Conservation (phyloP, 1,139 yeast species). For the Candida tetrigidarum region DNA sequence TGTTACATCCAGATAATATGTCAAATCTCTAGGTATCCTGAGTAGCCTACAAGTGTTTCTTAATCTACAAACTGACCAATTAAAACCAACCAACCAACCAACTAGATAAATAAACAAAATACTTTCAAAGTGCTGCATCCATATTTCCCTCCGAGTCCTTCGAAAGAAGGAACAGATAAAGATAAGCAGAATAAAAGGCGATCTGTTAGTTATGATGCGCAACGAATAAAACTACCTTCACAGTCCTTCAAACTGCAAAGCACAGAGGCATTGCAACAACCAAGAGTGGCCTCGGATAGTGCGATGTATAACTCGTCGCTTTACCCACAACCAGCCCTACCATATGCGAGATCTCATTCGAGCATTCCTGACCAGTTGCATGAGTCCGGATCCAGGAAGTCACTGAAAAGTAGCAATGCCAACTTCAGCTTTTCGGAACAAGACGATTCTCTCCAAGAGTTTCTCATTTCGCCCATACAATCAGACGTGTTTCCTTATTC, state of each 20-base stretch:
- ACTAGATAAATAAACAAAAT: too few species aligned
- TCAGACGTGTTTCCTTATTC: conserved; percentile 14
- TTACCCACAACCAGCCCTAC: conserved; percentile 5
- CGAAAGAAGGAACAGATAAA: conserved; percentile 6
- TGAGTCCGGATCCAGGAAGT: not conserved
- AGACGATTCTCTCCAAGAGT: conserved; percentile 30
- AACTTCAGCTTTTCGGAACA: conserved; percentile 18
- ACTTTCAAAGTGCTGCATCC: conserved; percentile 12
- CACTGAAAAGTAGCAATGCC: conserved; percentile 7
- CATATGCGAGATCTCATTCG: conserved; percentile 8
- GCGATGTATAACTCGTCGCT: conserved; percentile 15
- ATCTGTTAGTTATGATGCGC: conserved; percentile 36
- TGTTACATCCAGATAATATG: too few species aligned
- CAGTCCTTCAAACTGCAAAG: conserved; percentile 8
- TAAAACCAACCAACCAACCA: too few species aligned
- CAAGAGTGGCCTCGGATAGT: conserved; percentile 24
- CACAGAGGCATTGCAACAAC: conserved; percentile 8
- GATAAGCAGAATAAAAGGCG: conserved; percentile 22
- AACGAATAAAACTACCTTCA: conserved; percentile 26
- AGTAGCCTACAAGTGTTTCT: too few species aligned
- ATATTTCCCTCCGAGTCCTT: conserved; percentile 9
- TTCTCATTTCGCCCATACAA: conserved; percentile 25
- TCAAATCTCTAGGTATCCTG: too few species aligned
- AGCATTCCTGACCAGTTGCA: conserved; percentile 1
- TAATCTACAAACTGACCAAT: too few species aligned